phyloP scores from a whole-genome alignment of 257 asterid genomes.

The Capsicum chinense region DNA sequence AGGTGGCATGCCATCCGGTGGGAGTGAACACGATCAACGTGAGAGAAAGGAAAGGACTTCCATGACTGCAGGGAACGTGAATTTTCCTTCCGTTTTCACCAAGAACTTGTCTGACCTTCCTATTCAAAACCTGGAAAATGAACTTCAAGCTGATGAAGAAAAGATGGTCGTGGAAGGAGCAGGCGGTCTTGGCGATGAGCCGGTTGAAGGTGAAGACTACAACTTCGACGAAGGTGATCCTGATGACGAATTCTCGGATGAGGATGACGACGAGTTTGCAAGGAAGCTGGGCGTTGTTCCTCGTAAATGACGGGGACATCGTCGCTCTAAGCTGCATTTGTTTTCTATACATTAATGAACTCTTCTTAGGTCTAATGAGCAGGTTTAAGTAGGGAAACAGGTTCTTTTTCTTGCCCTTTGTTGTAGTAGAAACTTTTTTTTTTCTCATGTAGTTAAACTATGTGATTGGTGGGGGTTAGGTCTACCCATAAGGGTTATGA shows the following conservation, averaged over 20 bases:
- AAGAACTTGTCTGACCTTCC: conserved; percentile 33
- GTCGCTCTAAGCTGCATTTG: conserved; percentile 15
- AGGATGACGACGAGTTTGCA: conserved; percentile 71
- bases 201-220: conserved; percentile 61
- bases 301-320: conserved; percentile 30
- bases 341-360: conserved; percentile 17
- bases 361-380: conserved; percentile 39
- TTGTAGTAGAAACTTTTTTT: conserved; percentile 40
- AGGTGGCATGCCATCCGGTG: conserved; percentile 1
- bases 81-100: not conserved
- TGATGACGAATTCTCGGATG: conserved; percentile 66
- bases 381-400: conserved; percentile 49
- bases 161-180: conserved; percentile 47
- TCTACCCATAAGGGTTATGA: conserved; percentile 24
- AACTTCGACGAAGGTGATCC: conserved; percentile 58
- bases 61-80: conserved; percentile 1
- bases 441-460: not conserved
- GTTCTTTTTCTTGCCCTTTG: conserved; percentile 29
- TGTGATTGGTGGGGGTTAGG: conserved; percentile 27
- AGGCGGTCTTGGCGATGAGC: conserved; percentile 47
- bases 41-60: conserved; percentile 4
- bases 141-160: conserved; percentile 57
- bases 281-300: conserved; percentile 85
- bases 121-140: not conserved
- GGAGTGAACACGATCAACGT: conserved; percentile 12